Conservation (phyloP, 176 grass and related monocot genomes). For the Bolboschoenus planiculmis region DNA sequence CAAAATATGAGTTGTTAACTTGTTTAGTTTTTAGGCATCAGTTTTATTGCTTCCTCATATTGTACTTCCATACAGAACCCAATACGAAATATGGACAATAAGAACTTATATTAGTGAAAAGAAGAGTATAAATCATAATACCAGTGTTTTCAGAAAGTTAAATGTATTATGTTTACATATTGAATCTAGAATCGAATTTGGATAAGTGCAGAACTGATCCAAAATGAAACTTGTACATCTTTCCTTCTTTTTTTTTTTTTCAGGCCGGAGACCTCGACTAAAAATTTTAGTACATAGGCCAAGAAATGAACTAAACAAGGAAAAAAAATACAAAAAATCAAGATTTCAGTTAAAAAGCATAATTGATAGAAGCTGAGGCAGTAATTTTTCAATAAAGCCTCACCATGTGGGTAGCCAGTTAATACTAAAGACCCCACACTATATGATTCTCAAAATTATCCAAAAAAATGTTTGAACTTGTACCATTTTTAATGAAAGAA, state of each 20-base stretch:
- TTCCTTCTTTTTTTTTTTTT: background rate
- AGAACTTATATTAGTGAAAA: background rate
- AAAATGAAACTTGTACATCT: background rate
- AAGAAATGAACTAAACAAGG: background rate
- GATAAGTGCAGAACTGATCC: background rate
- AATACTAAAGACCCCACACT: background rate
- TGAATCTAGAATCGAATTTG: background rate
- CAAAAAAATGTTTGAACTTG: conserved; percentile 1
- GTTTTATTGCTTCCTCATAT: background rate
- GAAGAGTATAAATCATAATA: background rate
- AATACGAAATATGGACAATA: background rate
- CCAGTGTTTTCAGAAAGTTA: background rate
- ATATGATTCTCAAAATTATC: background rate
- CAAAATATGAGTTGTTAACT: background rate
- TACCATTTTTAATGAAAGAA: conserved; percentile 98
- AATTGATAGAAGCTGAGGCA: background rate
- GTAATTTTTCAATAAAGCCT: background rate
- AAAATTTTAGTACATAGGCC: background rate
- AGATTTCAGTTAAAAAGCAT: background rate
- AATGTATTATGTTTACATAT: background rate
- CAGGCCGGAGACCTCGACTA: background rate
- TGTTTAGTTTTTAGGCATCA: background rate
- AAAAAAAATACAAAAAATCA: background rate
- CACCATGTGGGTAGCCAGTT: background rate
- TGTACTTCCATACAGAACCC: background rate